phyloP scores from a whole-genome alignment of 345 rosid species.

The Citrus unshiu region DNA sequence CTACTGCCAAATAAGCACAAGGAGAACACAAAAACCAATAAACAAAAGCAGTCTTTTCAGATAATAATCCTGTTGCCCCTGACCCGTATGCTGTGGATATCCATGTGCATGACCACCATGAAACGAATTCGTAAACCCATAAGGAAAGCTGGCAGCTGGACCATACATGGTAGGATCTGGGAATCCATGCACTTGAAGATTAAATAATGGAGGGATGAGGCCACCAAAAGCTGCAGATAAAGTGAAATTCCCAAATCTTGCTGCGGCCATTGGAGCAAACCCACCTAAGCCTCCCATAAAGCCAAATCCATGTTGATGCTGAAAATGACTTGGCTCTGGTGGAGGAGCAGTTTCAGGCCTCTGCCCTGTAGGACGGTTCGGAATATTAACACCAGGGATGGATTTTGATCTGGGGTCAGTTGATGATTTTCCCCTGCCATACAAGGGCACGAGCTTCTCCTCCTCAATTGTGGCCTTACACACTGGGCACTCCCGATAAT shows the following conservation, averaged over 20 bases:
- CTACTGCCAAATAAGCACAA: conserved; percentile 62
- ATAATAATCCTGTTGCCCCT: conserved; percentile 74
- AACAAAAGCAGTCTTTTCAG: conserved; percentile 60
- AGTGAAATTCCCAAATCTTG: conserved; percentile 82
- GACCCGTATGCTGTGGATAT: conserved; percentile 52
- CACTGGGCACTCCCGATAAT: conserved; percentile 80
- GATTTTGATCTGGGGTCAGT: conserved; percentile 87
- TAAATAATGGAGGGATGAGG: conserved; percentile 75
- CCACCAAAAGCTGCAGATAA: conserved; percentile 85
- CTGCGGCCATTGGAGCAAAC: conserved; percentile 67
- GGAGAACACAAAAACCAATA: conserved; percentile 46
- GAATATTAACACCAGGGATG: conserved; percentile 73
- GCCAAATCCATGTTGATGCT: conserved; percentile 60
- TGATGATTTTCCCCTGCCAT: conserved; percentile 89
- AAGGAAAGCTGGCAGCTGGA: conserved; percentile 64
- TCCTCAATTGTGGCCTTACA: conserved; percentile 89
- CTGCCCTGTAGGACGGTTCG: conserved; percentile 93
- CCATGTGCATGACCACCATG: conserved; percentile 74
- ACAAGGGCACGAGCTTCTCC: conserved; percentile 87
- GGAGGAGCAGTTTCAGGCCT: conserved; percentile 97
- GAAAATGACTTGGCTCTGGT: conserved; percentile 69
- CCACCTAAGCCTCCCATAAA: conserved; percentile 88
- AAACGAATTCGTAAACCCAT: conserved; percentile 61
- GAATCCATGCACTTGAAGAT: conserved; percentile 81
- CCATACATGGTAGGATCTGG: conserved; percentile 83